phyloP scores from a whole-genome alignment of 2,329 filamentous ascomycete genomes.

The Aspergillus bombycis region DNA sequence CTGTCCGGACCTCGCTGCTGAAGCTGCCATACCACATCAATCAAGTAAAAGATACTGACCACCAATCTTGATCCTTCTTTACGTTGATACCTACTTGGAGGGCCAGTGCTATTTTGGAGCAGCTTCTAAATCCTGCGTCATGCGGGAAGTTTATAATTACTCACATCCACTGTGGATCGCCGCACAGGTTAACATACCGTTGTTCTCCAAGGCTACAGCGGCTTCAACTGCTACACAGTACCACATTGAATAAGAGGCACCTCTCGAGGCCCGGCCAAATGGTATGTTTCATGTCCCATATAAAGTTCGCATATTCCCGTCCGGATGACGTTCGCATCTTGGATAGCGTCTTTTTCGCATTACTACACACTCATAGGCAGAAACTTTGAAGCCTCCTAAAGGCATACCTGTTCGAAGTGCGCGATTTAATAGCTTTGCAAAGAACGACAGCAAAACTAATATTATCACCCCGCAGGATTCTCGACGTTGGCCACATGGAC shows the following conservation, averaged over 20 bases:
- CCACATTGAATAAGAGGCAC: neutral
- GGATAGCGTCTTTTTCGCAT: neutral
- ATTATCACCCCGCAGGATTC: neutral
- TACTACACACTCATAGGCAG: neutral
- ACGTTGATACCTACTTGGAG: neutral
- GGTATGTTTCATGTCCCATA: neutral
- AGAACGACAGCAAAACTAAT: neutral
- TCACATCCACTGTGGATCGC: neutral
- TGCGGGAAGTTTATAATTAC: neutral
- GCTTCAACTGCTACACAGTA: neutral
- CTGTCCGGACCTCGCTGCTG: neutral
- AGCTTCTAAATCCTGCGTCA: neutral
- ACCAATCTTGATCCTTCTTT: neutral
- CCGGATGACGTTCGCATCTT: neutral
- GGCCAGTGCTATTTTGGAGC: neutral
- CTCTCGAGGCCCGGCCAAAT: neutral
- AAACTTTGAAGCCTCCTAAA: neutral
- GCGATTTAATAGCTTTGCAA: neutral
- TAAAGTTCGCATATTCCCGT: neutral
- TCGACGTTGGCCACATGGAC: neutral
- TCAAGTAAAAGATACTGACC: neutral
- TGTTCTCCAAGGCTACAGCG: neutral
- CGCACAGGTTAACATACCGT: neutral
- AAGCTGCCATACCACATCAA: neutral
- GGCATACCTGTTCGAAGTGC: neutral